These are phyloP conservation scores for Fusarium lyarnte DNA, from an alignment of 2,329 filamentous ascomycete genomes.

Conservation along the genomic window DNA sequence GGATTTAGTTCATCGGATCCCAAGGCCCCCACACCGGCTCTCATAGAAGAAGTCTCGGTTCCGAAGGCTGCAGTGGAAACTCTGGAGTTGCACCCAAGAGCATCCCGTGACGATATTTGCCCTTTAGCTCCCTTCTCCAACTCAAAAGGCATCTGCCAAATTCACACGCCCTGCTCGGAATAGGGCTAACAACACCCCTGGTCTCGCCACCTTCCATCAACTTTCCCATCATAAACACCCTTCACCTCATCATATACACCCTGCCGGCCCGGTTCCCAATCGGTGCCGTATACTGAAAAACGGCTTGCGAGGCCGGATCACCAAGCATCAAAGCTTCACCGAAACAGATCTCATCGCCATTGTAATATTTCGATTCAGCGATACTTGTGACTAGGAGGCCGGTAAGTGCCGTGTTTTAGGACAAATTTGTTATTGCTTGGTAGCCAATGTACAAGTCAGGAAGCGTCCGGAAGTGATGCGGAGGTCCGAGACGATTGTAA, in stretches of 20 bases:
- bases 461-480: conserved; percentile 20
- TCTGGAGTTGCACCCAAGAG: neutral
- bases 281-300: conserved; percentile 14
- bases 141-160: neutral
- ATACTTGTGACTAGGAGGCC: neutral
- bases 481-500: conserved; percentile 14
- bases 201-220: neutral
- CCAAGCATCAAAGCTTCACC: conserved; percentile 1
- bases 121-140: neutral
- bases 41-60: conserved; percentile 2
- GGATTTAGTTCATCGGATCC: conserved; percentile 20
- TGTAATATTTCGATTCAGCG: neutral
- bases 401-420: conserved; percentile 25
- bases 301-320: conserved; percentile 18
- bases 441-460: conserved; percentile 15
- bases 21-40: conserved; percentile 17
- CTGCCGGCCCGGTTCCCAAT: conserved; percentile 31
- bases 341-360: conserved; percentile 14
- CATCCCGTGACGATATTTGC: neutral
- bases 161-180: neutral
- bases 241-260: conserved; percentile 22
- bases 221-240: conserved; percentile 20
- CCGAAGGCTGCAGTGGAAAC: conserved; percentile 5
- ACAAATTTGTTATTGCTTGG: conserved; percentile 25
- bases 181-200: neutral